Conservation (phyloP, 2,329 filamentous ascomycete species). For the Apiospora arundinis region DNA sequence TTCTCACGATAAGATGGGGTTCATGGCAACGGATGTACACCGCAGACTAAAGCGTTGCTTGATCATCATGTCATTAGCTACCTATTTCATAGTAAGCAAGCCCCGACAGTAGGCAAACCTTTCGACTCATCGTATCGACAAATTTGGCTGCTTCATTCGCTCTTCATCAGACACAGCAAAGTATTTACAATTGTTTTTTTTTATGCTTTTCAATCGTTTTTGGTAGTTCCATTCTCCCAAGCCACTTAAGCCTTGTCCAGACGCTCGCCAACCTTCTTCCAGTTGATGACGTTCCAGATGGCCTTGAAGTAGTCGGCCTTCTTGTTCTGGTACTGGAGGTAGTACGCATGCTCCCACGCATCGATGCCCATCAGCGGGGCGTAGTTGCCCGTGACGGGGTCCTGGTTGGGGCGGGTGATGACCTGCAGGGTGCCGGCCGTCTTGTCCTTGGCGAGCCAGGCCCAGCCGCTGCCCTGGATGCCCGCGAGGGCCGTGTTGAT, state of each 20-base stretch:
- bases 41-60: background rate
- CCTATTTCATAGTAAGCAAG: background rate
- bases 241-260: conserved; percentile 36
- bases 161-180: background rate
- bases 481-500: conserved; percentile 62
- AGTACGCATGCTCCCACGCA: conserved; percentile 69
- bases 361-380: conserved; percentile 66
- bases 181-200: background rate
- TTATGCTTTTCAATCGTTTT: background rate
- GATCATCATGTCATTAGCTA: background rate
- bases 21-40: background rate
- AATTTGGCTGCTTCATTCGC: conserved; percentile 5
- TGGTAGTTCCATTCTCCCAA: background rate
- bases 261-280: conserved; percentile 46
- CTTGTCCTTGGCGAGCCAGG: conserved; percentile 66
- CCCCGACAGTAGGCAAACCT: background rate
- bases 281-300: conserved; percentile 84
- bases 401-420: conserved; percentile 69
- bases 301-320: conserved; percentile 83
- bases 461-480: conserved; percentile 72
- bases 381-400: conserved; percentile 57
- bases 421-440: conserved; percentile 60
- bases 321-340: conserved; percentile 75
- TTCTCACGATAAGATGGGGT: background rate
- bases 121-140: background rate